A percentile compares a stretch with the other conserved stretches of the same genome.
Evolutionary conservation across 1,284 basidiomycete genomes (phyloP).

Genomic region (Phlebopus sp.): DNA sequence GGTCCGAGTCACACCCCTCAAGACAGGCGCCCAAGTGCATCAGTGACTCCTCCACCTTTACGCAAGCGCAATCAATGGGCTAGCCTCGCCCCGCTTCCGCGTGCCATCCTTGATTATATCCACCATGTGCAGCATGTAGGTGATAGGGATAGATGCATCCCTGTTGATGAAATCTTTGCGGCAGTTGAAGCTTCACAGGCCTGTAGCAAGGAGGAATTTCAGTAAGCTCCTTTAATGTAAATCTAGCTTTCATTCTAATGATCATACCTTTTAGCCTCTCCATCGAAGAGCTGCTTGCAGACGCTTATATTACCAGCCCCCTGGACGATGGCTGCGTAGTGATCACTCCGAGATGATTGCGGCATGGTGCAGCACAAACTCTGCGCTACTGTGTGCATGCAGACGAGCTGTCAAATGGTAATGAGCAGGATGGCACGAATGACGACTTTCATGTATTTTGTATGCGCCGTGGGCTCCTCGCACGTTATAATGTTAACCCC

Average conservation of each 20-base stretch:
- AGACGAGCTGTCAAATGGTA: too few species aligned
- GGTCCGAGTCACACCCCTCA: too few species aligned
- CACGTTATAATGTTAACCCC: too few species aligned
- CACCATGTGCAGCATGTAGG: neutral
- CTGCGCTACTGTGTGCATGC: too few species aligned
- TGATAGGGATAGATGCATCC: conserved; percentile 4
- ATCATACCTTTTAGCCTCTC: conserved; percentile 13
- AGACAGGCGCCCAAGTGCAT: too few species aligned
- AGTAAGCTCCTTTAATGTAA: conserved; percentile 13
- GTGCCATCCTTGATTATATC: conserved; percentile 22
- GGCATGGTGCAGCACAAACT: too few species aligned
- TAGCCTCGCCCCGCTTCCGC: conserved; percentile 17
- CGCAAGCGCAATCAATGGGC: conserved; percentile 22
- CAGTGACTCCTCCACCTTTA: conserved; percentile 9
- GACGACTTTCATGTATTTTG: too few species aligned
- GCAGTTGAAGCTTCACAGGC: conserved; percentile 9
- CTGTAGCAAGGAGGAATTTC: conserved; percentile 23
- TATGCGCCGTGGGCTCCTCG: too few species aligned
- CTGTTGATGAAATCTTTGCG: conserved; percentile 15
- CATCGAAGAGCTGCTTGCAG: conserved; percentile 21
- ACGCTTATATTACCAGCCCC: conserved; percentile 32
- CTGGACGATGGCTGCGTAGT: conserved; percentile 29
- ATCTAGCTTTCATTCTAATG: conserved; percentile 2
- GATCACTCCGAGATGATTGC: conserved; percentile 26
- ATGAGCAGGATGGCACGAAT: too few species aligned